Percentiles rank a stretch among this genome's conserved stretches.
Evolutionary conservation across 2,329 filamentous ascomycete species (phyloP).

Genomic region (Pseudocercospora crystallina): DNA sequence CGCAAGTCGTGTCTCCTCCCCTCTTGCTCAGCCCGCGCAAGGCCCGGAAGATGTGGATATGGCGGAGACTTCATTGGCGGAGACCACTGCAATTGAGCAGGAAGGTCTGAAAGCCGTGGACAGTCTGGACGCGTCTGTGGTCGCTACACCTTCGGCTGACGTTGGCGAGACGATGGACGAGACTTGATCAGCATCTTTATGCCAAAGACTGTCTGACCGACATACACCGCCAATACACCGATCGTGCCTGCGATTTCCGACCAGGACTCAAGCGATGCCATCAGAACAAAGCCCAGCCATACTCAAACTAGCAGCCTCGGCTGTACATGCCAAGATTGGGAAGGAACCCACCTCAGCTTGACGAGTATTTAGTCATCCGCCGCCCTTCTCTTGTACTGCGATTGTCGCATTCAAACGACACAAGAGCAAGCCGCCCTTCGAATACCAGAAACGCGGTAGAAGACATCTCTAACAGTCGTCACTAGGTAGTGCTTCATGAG

Average conservation of each 20-base stretch:
- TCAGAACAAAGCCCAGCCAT: no score
- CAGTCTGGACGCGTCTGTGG: constrained; percentile 22
- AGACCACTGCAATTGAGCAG: constrained; percentile 8
- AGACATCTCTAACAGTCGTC: background rate
- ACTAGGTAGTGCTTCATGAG: background rate
- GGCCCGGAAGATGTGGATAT: constrained; percentile 31
- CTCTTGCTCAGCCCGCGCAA: constrained; percentile 21
- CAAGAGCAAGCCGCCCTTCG: background rate
- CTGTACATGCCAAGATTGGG: background rate
- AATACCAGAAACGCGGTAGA: background rate
- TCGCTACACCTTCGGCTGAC: constrained; percentile 21
- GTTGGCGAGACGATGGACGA: constrained; percentile 28
- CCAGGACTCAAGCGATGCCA: no score
- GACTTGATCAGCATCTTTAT: constrained; percentile 10
- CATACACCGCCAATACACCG: no score
- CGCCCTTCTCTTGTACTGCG: constrained; percentile 13
- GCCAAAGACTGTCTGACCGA: background rate
- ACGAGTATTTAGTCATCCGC: constrained; percentile 9
- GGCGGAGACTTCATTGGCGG: constrained; percentile 21
- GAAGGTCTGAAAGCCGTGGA: constrained; percentile 12
- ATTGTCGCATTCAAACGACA: background rate
- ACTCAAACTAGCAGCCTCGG: background rate
- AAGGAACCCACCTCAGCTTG: background rate
- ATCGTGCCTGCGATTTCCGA: no score
- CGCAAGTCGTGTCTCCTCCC: constrained; percentile 26